Percentiles rank a stretch among this genome's conserved stretches.
Evolutionary conservation across 257 asterid genomes (phyloP).

Genomic region (Solanum virginianum): DNA sequence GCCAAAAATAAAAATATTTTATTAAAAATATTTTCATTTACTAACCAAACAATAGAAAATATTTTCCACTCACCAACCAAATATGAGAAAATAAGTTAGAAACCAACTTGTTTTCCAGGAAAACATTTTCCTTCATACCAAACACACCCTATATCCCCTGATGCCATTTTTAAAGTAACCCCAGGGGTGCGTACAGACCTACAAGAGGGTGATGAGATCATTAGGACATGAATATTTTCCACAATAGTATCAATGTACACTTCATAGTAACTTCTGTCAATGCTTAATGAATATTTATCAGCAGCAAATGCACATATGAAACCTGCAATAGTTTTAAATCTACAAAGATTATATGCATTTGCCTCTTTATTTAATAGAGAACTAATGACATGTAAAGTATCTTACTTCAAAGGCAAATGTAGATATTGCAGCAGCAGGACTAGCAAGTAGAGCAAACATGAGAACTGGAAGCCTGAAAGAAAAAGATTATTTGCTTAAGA

Average conservation of each 20-base stretch:
- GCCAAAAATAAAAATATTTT: no score
- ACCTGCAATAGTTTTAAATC: background rate
- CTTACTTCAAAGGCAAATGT: slow-evolving; percentile 18
- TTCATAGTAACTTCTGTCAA: background rate
- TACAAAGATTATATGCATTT: background rate
- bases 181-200: background rate
- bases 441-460: slow-evolving; percentile 20
- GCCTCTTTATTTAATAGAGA: background rate
- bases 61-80: no score
- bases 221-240: background rate
- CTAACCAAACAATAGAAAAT: no score
- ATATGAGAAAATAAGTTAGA: no score
- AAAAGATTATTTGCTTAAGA: background rate
- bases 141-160: background rate
- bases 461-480: slow-evolving; percentile 29
- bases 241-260: background rate
- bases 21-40: no score
- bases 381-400: background rate
- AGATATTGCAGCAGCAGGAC: slow-evolving; percentile 26
- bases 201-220: background rate
- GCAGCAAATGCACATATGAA: background rate
- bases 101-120: no score
- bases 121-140: no score
- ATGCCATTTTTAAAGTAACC: background rate
- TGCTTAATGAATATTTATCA: background rate